Base-by-base conservation (phyloP, 805 yeast genomes). In the Suhomyces vadensis region DNA sequence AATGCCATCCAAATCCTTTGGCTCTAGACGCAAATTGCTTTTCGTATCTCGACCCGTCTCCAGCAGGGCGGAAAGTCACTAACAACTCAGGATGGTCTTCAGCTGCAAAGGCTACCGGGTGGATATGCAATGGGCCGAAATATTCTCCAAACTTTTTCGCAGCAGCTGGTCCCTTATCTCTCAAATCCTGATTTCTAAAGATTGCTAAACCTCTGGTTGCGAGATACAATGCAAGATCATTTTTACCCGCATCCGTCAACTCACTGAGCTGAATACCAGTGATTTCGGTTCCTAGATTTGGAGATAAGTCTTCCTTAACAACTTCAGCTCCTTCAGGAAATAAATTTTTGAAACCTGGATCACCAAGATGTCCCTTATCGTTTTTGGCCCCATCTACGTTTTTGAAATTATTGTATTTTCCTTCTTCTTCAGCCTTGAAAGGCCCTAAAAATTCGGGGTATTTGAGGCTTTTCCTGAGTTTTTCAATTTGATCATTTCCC, bases 41-140 rank as follows among this genome's bases (percentile, higher is more conserved):
- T 2, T 47, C 48, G 42, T 56, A 53, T 10, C 61, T 48, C 14
- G 44, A 23, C 1, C 40, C 49, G 27, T 49, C 61, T 5, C 62
- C 62, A 4, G 52, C 55, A 17, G 54, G 52, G 36, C 62, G 49
- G 46, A 51, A 52, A 20, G 62, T 59, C 9, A 55, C 57, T 17
- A 57, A 43, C 22, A 59, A 46, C 22, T 59, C 64, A 3, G 64
- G 64, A 38, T 51, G 43, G 41, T 50, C 40, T 35, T 55, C 54
- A 6, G 61, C 55, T 7, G 57, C 44, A 41, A 49, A 51, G 17
- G 50, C 25, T 14, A 54, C 59, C 2, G 62, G 64, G 43, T 59
- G 64, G 37, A 57, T 54, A 47, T 59, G 62, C 42, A 59, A 54
- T 5, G 64, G 64, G 9, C 64, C 64, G 46, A 57, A 59, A 45